Percentiles rank a stretch among this genome's conserved stretches.
Evolutionary conservation across 345 rosid species (phyloP).

Genomic region (Tarenaya hassleriana): DNA sequence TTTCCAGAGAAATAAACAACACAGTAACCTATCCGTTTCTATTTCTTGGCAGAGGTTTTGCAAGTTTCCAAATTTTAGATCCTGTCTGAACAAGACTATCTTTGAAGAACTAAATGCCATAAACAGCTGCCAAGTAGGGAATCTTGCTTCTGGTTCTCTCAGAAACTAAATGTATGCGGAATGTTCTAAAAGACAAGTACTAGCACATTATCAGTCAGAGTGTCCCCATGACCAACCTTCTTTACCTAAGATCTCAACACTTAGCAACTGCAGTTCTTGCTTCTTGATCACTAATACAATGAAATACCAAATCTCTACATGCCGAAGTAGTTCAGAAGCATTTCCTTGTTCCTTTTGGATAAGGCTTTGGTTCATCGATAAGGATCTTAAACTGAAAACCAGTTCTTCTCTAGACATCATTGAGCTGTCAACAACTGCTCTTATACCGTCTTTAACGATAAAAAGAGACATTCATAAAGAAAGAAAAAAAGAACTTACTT

Average conservation of each 20-base stretch:
- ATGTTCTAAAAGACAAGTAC: background rate
- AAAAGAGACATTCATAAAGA: background rate
- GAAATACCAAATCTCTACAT: no score
- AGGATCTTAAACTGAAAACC: no score
- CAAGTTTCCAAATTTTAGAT: no score
- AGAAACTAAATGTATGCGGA: no score
- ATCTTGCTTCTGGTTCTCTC: no score
- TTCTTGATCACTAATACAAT: background rate
- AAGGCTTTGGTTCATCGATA: no score
- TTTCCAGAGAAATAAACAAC: no score
- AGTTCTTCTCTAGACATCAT: background rate
- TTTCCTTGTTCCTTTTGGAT: no score
- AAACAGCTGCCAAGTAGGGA: background rate
- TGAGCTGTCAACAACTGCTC: constrained; percentile 20
- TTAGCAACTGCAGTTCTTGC: background rate
- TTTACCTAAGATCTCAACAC: background rate
- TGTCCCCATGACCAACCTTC: background rate
- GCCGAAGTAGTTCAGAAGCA: no score
- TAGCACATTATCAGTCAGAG: background rate
- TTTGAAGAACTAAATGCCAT: constrained; percentile 1
- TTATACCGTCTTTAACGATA: no score
- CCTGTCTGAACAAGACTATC: constrained; percentile 10
- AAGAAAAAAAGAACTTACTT: constrained; percentile 46
- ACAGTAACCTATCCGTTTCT: no score
- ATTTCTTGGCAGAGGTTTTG: no score